Conservation (phyloP, 2,329 filamentous ascomycete genomes). For the Colletotrichum chrysophilum region DNA sequence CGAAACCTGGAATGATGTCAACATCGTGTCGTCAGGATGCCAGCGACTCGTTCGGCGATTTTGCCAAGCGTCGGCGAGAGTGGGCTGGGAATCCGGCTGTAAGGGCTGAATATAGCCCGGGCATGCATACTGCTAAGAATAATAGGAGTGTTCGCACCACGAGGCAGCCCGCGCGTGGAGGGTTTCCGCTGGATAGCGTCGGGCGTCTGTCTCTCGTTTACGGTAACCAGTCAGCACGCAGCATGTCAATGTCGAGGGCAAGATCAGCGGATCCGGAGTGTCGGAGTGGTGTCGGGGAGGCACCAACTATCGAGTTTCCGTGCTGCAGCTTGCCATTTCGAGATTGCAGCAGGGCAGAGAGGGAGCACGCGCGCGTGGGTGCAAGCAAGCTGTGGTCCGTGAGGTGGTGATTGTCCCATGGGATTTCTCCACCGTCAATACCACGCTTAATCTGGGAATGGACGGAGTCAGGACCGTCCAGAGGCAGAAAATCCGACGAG, state of each 20-base stretch:
- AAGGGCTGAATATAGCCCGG: not conserved
- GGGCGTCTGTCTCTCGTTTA: not conserved
- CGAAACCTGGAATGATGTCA: not conserved
- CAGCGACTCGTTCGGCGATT: not conserved
- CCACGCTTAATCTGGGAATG: constrained; percentile 13
- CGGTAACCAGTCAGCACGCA: not conserved
- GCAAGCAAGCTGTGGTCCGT: constrained; percentile 15
- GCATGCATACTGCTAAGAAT: not conserved
- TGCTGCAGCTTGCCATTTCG: not conserved
- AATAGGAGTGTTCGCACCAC: not conserved
- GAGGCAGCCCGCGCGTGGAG: not conserved
- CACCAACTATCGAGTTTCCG: constrained; percentile 8
- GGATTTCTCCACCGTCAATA: not conserved
- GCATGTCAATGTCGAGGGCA: not conserved
- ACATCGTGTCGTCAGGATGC: not conserved
- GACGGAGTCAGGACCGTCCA: constrained; percentile 8
- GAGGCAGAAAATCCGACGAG: constrained; percentile 5
- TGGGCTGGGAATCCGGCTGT: not conserved
- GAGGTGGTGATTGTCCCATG: not conserved
- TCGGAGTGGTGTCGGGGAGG: not conserved
- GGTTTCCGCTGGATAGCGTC: not conserved
- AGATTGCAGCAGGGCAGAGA: not conserved
- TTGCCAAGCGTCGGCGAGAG: not conserved
- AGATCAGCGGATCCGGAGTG: constrained; percentile 1
- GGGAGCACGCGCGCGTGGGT: not conserved